Evolutionary conservation across 345 rosid genomes (phyloP), one percentile per base, ranked within the genome.

Genomic region (Citrus mangshanensis): DNA sequence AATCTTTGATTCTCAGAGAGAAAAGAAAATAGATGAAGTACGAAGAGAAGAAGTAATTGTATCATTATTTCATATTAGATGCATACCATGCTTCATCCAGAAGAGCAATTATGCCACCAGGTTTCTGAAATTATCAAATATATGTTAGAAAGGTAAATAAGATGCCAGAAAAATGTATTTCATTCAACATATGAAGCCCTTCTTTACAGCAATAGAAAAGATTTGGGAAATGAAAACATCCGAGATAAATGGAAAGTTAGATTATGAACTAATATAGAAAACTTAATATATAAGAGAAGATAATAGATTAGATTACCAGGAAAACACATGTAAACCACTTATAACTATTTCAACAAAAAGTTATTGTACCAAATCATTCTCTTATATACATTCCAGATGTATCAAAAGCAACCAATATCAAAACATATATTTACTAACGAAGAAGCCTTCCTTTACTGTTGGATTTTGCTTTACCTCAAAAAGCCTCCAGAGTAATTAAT

Each of bases 81-180:
- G 62, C 92, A 81, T 91, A 96, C 99, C 99, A 96, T 71, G 99
- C 99, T 85, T 96, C 98, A 82, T 96, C 99, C 42, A 96, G 86
- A 82, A 96, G 97, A 80, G 99, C 98, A 88, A 96, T 87, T 83
- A 96, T 89, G 74, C 99, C 98, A 79, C 99, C 99, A 58, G 99
- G 97, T 89, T 96, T 96, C 99, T 96, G 98, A 75, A 87, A 85
- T 78, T 72, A 79, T 32, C 80, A 25, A 80, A 63, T 74, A 75
- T n/a, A 59, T 25, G 70, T 86, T 68, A 86, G 18, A 86, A 66
- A 77, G 68, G 42, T 59, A 38, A 69, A 78, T 28, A 76, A 30
- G 63, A 70, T 25, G 60, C 8, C 49, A 42, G 37, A 74, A 65
- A 71, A 49, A 28, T 18, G 35, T 46, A 25, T 64, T 74, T 51